These are phyloP conservation scores for Phytophthora ramorum DNA, from an alignment of 352 stramenopile species.

Conservation along the genomic window DNA sequence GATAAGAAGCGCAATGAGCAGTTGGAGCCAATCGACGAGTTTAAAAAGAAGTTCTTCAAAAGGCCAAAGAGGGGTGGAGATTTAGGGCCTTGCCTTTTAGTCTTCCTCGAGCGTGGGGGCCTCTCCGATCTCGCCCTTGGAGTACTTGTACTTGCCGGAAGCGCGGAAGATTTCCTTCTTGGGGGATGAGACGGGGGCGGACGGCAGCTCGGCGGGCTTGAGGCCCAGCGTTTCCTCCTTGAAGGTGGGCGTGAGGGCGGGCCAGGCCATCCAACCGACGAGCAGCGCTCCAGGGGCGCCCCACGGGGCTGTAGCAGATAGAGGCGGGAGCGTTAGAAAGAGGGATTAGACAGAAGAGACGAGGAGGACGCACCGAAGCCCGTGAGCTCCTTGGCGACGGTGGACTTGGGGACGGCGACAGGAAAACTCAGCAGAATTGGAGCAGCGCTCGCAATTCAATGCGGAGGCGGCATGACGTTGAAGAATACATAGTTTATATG, in stretches of 20 bases:
- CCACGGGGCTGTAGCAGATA: constrained; percentile 50
- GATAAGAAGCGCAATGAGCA: too few relatives aligned
- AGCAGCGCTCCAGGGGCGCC: constrained; percentile 55
- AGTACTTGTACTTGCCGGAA: constrained; percentile 84
- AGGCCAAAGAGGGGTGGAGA: too few relatives aligned
- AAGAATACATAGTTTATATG: constrained; percentile 20
- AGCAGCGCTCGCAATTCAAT: too few relatives aligned
- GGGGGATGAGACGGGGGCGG: constrained; percentile 28
- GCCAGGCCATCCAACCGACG: constrained; percentile 77
- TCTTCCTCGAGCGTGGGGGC: too few relatives aligned
- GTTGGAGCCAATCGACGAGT: too few relatives aligned
- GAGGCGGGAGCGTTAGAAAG: neutral
- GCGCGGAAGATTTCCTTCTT: constrained; percentile 50
- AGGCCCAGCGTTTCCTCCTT: constrained; percentile 82
- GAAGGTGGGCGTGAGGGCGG: constrained; percentile 68
- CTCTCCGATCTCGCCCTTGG: too few relatives aligned
- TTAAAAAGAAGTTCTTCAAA: too few relatives aligned
- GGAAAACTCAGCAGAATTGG: too few relatives aligned
- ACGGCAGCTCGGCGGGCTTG: constrained; percentile 33
- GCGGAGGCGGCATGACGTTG: too few relatives aligned
- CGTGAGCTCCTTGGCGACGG: constrained; percentile 61
- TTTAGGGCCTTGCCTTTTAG: too few relatives aligned
- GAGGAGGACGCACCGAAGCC: constrained; percentile 48
- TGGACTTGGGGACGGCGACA: too few relatives aligned
- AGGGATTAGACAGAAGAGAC: neutral